Percentiles rank a stretch among this genome's conserved stretches.
These are phyloP conservation scores for Colletotrichum phormii DNA, from an alignment of 2,329 filamentous ascomycete genomes.

Conservation along the genomic window DNA sequence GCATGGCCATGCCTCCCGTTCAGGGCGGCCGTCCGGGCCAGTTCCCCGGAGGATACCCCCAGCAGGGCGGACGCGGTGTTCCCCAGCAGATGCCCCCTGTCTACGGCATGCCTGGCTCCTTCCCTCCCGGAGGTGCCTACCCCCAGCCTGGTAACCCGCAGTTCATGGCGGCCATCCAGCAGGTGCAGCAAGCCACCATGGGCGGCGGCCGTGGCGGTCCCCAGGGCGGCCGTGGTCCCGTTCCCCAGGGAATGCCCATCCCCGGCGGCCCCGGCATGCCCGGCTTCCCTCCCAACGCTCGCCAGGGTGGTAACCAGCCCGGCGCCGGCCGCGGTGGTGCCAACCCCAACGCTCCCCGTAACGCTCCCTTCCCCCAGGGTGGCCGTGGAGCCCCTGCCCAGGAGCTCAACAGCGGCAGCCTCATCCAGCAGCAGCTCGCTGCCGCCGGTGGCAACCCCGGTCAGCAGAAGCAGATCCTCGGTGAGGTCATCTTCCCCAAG, in stretches of 20 bases:
- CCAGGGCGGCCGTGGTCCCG: constrained; percentile 77
- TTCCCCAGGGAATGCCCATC: constrained; percentile 75
- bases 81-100: constrained; percentile 89
- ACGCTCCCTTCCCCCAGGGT: constrained; percentile 58
- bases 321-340: constrained; percentile 57
- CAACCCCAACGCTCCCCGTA: constrained; percentile 54
- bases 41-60: constrained; percentile 84
- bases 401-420: constrained; percentile 45
- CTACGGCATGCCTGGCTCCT: constrained; percentile 84
- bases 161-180: constrained; percentile 85
- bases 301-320: constrained; percentile 59
- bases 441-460: constrained; percentile 64
- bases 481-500: constrained; percentile 98
- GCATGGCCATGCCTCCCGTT: constrained; percentile 75
- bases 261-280: constrained; percentile 64
- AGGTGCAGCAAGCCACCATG: constrained; percentile 73
- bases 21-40: constrained; percentile 87
- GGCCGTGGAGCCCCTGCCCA: constrained; percentile 54
- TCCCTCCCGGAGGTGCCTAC: constrained; percentile 80
- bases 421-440: constrained; percentile 70
- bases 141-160: constrained; percentile 81
- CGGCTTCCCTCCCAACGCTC: constrained; percentile 68
- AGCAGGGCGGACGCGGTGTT: constrained; percentile 89
- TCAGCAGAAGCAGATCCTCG: constrained; percentile 98
- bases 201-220: constrained; percentile 71